These are phyloP conservation scores for Dendrobium officinale DNA, from an alignment of 106 monocot genomes.

Conservation along the genomic window DNA sequence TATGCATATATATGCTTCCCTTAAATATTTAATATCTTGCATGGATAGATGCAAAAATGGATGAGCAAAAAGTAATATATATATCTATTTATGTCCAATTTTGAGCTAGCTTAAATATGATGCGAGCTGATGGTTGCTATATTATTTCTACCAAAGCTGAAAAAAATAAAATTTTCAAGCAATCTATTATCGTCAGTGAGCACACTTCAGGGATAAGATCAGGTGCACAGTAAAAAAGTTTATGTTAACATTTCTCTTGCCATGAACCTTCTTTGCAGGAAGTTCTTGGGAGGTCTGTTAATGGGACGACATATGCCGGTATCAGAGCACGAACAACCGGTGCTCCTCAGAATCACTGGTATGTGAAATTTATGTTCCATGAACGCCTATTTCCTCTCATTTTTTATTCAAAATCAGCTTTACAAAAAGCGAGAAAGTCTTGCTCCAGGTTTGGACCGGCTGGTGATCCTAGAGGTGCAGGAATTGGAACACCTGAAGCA, in stretches of 20 bases:
- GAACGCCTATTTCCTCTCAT: neutral
- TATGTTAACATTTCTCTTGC: neutral
- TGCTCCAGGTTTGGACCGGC: conserved; percentile 90
- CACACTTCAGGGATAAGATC: too few species aligned
- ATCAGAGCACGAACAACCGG: conserved; percentile 95
- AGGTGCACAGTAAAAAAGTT: too few species aligned
- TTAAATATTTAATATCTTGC: too few species aligned
- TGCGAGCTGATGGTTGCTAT: too few species aligned
- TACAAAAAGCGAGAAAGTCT: neutral
- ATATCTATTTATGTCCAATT: too few species aligned
- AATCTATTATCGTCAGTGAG: too few species aligned
- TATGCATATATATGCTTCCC: too few species aligned
- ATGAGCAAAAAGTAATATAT: too few species aligned
- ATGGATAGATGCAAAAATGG: too few species aligned
- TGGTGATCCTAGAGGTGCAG: conserved; percentile 93
- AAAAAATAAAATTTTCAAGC: too few species aligned
- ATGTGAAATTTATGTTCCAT: neutral
- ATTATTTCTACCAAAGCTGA: too few species aligned
- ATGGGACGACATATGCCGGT: conserved; percentile 95
- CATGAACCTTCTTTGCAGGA: conserved; percentile 38
- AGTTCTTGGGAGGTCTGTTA: conserved; percentile 77
- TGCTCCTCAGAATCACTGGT: conserved; percentile 99
- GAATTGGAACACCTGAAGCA: conserved; percentile 97
- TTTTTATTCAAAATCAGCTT: neutral
- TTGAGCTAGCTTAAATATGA: too few species aligned